Percentiles rank a stretch among this genome's conserved stretches.
Evolutionary conservation across 768 basidiomycete species (phyloP).

Genomic region (Tricholoma sp.): DNA sequence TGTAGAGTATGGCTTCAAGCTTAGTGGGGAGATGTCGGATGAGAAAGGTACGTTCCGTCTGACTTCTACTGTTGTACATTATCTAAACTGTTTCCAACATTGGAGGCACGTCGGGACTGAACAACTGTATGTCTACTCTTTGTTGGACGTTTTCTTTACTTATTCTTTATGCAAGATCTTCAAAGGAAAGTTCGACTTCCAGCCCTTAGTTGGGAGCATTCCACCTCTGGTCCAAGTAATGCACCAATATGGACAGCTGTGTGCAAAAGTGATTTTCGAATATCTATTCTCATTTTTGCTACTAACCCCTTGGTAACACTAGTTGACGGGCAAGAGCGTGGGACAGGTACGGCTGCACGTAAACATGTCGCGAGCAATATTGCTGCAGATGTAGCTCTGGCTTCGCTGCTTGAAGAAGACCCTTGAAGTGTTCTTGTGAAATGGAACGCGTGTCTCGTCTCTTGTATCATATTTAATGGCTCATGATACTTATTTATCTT

Average conservation of each 20-base stretch:
- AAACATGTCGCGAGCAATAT: constrained; percentile 45
- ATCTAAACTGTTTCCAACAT: constrained; percentile 1
- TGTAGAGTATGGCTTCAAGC: constrained; percentile 4
- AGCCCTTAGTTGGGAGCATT: constrained; percentile 53
- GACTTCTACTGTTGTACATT: not conserved
- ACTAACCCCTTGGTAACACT: constrained; percentile 7
- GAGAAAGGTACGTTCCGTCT: constrained; percentile 14
- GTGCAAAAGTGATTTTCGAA: constrained; percentile 49
- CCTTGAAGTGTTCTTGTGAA: not conserved
- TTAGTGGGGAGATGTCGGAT: constrained; percentile 12
- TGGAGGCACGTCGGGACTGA: constrained; percentile 31
- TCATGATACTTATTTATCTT: not conserved
- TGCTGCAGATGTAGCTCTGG: constrained; percentile 44
- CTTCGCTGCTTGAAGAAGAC: constrained; percentile 26
- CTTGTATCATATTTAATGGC: constrained; percentile 5
- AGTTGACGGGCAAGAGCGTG: constrained; percentile 51
- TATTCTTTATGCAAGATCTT: constrained; percentile 37
- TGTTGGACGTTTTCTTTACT: not conserved
- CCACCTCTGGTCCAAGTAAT: constrained; percentile 37
- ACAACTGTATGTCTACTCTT: constrained; percentile 26
- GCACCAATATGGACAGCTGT: constrained; percentile 48
- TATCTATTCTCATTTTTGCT: constrained; percentile 6
- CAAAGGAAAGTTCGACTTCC: constrained; percentile 38
- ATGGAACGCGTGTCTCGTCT: not conserved
- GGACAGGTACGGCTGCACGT: constrained; percentile 42